Evolutionary conservation across 1,139 yeast species (phyloP).

Genomic region (Candida sojae): DNA sequence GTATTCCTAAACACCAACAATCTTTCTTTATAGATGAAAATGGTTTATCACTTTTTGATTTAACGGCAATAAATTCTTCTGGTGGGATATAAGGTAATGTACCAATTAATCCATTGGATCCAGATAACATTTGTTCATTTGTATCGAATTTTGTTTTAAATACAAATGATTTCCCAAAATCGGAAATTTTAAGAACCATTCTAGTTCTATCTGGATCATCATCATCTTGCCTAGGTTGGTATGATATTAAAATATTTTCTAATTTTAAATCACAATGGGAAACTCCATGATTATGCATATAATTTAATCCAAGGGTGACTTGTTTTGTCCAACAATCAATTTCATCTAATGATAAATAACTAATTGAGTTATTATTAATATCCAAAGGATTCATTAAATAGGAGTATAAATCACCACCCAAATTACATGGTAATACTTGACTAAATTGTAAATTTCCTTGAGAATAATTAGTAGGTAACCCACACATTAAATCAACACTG

Average conservation of each 20-base stretch:
- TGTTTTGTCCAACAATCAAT: constrained; percentile 74
- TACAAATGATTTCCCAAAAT: constrained; percentile 79
- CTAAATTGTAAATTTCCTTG: constrained; percentile 50
- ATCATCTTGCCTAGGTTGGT: constrained; percentile 21
- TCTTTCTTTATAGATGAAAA: constrained; percentile 66
- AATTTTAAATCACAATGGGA: constrained; percentile 78
- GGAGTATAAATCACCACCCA: constrained; percentile 68
- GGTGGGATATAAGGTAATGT: constrained; percentile 78
- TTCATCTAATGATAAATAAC: constrained; percentile 45
- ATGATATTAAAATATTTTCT: constrained; percentile 54
- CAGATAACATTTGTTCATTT: constrained; percentile 55
- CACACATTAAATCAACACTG: constrained; percentile 69
- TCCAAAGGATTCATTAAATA: constrained; percentile 27
- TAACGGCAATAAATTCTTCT: constrained; percentile 48
- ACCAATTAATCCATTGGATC: constrained; percentile 64
- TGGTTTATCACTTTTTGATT: constrained; percentile 22
- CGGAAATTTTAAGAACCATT: constrained; percentile 59
- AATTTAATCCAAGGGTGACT: constrained; percentile 60
- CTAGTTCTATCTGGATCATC: constrained; percentile 14
- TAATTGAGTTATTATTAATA: constrained; percentile 14
- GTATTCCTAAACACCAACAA: constrained; percentile 69
- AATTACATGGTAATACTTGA: constrained; percentile 78
- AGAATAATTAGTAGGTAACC: constrained; percentile 11
- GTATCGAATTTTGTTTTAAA: constrained; percentile 66
- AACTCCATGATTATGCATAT: constrained; percentile 72